Conservation (phyloP, 2,329 filamentous ascomycete genomes). For the Aureobasidium sp. region DNA sequence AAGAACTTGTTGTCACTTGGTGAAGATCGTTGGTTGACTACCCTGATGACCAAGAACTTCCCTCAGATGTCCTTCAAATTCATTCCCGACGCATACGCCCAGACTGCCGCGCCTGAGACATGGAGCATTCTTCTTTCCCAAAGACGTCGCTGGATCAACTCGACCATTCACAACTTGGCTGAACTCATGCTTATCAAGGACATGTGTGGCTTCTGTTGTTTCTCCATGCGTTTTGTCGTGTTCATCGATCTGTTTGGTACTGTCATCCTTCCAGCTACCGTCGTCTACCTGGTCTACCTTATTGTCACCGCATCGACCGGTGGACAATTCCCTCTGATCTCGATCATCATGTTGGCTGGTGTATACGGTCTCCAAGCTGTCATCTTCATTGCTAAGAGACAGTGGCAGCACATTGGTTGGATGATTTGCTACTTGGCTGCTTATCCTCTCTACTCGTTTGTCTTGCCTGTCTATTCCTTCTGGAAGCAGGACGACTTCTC, state of each 20-base stretch:
- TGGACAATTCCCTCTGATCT: slow-evolving; percentile 78
- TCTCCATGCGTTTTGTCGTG: slow-evolving; percentile 95
- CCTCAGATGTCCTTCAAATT: slow-evolving; percentile 95
- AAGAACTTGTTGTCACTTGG: slow-evolving; percentile 90
- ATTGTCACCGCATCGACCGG: slow-evolving; percentile 69
- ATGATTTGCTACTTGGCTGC: slow-evolving; percentile 99
- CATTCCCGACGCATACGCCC: slow-evolving; percentile 83
- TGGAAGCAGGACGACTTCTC: slow-evolving; percentile 99
- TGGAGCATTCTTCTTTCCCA: slow-evolving; percentile 96
- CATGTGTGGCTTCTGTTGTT: slow-evolving; percentile 97
- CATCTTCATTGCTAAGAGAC: slow-evolving; percentile 92
- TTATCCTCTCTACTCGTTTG: slow-evolving; percentile 86
- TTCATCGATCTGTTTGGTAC: slow-evolving; percentile 92
- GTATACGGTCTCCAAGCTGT: slow-evolving; percentile 94
- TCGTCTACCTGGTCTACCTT: slow-evolving; percentile 77
- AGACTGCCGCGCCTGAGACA: slow-evolving; percentile 86
- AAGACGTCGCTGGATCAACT: slow-evolving; percentile 98
- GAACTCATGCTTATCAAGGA: slow-evolving; percentile 87
- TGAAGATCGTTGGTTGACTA: slow-evolving; percentile 95
- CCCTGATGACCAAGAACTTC: slow-evolving; percentile 97
- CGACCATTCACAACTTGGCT: slow-evolving; percentile 90
- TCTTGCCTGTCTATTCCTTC: slow-evolving; percentile 94
- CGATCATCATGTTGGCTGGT: slow-evolving; percentile 78
- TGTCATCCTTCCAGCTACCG: slow-evolving; percentile 83
- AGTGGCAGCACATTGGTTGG: slow-evolving; percentile 99